A percentile compares a stretch with the other conserved stretches of the same genome.
Conservation (phyloP, 768 basidiomycete species). For the Podaxis pistillaris region DNA sequence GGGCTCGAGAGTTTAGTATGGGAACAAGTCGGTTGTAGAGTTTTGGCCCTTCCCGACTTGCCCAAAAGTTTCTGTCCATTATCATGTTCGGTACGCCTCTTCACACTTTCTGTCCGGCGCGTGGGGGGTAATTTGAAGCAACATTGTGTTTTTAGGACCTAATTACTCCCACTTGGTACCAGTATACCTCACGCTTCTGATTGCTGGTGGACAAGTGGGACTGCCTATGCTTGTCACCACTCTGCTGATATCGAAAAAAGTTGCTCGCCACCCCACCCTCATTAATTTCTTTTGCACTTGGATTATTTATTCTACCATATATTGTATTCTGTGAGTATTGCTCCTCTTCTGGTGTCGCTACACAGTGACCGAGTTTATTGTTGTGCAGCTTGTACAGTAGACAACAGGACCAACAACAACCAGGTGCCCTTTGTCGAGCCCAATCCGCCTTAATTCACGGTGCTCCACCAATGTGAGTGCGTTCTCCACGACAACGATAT, state of each 20-base stretch:
- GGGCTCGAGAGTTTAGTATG: constrained; percentile 8
- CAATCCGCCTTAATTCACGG: constrained; percentile 57
- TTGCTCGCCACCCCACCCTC: constrained; percentile 48
- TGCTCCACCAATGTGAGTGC: constrained; percentile 48
- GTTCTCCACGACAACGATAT: constrained; percentile 5
- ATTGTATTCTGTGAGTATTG: constrained; percentile 47
- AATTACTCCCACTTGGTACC: constrained; percentile 29
- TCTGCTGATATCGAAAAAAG: constrained; percentile 39
- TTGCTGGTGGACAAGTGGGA: constrained; percentile 52
- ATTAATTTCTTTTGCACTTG: constrained; percentile 59
- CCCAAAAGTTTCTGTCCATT: neutral
- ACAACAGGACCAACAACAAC: constrained; percentile 19
- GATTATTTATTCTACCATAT: constrained; percentile 53
- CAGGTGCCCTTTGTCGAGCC: constrained; percentile 38
- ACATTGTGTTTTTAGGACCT: neutral
- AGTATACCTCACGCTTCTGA: constrained; percentile 45
- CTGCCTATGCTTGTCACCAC: constrained; percentile 48
- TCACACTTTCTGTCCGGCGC: neutral
- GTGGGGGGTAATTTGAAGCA: neutral
- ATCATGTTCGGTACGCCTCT: neutral
- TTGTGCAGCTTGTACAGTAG: constrained; percentile 17
- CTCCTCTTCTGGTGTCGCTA: neutral
- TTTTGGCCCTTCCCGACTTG: neutral
- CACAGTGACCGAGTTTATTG: neutral
- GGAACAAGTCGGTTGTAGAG: constrained; percentile 1